These are phyloP conservation scores for Colletotrichum australisinense DNA, from an alignment of 2,329 filamentous ascomycete species.

Conservation along the genomic window DNA sequence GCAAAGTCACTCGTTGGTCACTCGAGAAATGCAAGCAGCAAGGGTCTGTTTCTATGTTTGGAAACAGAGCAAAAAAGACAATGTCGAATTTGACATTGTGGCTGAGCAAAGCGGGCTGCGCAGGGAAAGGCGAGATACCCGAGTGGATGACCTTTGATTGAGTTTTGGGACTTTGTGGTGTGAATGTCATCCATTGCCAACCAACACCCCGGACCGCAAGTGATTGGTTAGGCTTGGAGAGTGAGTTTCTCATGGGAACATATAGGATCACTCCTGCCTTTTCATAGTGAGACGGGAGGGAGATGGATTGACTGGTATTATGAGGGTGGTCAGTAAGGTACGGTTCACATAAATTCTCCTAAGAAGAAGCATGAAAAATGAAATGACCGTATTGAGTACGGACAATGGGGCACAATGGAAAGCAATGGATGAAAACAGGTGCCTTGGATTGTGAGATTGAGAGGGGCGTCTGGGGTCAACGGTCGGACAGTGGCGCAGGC, in stretches of 20 bases:
- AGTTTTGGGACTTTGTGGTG: not conserved
- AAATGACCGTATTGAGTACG: not conserved
- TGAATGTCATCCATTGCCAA: not conserved
- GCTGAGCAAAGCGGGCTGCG: constrained; percentile 4
- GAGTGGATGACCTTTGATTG: not conserved
- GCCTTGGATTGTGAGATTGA: not conserved
- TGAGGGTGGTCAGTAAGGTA: not conserved
- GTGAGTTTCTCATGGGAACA: not conserved
- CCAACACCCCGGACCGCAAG: not conserved
- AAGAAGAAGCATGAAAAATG: not conserved
- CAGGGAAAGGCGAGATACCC: not conserved
- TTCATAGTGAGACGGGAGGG: not conserved
- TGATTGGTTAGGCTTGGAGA: not conserved
- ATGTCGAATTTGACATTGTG: not conserved
- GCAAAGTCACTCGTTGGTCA: not conserved
- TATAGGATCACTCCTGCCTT: not conserved
- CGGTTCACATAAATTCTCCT: not conserved
- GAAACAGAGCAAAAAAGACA: not conserved
- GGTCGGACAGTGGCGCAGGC: not conserved
- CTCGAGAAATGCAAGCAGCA: not conserved
- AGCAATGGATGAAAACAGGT: not conserved
- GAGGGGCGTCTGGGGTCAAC: not conserved
- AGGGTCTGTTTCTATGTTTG: constrained; percentile 19
- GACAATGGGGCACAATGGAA: not conserved
- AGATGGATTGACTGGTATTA: not conserved